Conservation (phyloP, 202 grass and related monocot species). For the Alloteropsis angusta region DNA sequence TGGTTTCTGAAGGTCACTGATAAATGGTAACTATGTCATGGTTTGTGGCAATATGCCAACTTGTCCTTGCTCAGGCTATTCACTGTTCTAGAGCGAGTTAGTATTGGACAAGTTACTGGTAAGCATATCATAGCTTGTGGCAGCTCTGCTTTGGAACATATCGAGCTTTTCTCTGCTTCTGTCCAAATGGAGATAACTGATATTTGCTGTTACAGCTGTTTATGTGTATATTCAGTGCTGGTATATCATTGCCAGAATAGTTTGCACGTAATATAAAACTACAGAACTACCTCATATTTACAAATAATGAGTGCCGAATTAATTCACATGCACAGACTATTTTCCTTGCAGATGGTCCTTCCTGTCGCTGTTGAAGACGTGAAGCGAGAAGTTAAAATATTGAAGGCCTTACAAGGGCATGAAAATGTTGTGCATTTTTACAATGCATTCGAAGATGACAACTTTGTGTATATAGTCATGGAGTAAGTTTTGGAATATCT, state of each 20-base stretch:
- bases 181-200: not conserved
- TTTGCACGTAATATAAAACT: constrained; percentile 1
- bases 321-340: not conserved
- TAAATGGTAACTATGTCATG: too few species aligned
- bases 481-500: constrained; percentile 68
- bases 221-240: not conserved
- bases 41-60: not conserved
- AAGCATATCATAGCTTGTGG: too few species aligned
- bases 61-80: too few species aligned
- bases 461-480: constrained; percentile 89
- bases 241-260: not conserved
- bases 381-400: constrained; percentile 80
- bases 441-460: constrained; percentile 77
- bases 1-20: not conserved
- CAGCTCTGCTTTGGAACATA: too few species aligned
- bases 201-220: not conserved
- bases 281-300: not conserved
- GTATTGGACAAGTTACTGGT: too few species aligned
- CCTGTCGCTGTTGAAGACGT: constrained; percentile 82
- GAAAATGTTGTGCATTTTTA: constrained; percentile 84
- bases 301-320: not conserved
- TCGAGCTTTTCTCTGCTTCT: too few species aligned
- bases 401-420: constrained; percentile 67
- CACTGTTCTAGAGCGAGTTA: too few species aligned
- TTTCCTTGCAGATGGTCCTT: constrained; percentile 74